These are phyloP conservation scores for Corylus avellana DNA, from an alignment of 306 rosid species.

Conservation along the genomic window DNA sequence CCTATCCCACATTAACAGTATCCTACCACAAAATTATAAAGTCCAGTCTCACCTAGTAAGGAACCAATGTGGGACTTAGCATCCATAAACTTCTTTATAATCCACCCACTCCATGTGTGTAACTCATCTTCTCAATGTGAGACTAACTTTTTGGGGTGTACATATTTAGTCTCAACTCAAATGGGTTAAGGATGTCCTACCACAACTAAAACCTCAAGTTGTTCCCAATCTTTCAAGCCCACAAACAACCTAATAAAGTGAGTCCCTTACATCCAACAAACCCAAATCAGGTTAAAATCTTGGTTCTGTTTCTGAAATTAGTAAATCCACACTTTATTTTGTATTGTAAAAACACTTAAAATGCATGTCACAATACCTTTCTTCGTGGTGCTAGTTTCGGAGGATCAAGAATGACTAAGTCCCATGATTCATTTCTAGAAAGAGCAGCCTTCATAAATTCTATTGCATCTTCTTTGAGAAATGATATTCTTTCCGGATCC, in stretches of 20 bases:
- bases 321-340: constrained; percentile 8
- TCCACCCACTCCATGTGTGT: too few relatives aligned
- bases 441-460: constrained; percentile 82
- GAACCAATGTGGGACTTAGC: too few relatives aligned
- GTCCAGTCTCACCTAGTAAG: too few relatives aligned
- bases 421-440: constrained; percentile 75
- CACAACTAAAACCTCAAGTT: background rate
- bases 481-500: constrained; percentile 72
- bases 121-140: too few relatives aligned
- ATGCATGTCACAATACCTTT: constrained; percentile 46
- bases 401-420: constrained; percentile 83
- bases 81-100: too few relatives aligned
- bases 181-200: too few relatives aligned
- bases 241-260: background rate
- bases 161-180: too few relatives aligned
- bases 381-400: constrained; percentile 89
- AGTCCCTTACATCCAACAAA: background rate
- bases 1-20: too few relatives aligned
- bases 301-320: background rate
- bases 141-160: too few relatives aligned
- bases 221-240: background rate
- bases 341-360: background rate
- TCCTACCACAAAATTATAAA: too few relatives aligned
- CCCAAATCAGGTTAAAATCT: background rate
- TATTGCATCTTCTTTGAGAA: constrained; percentile 71